Evolutionary conservation across 202 grass and related monocot genomes (phyloP).

Genomic region (Cymbopogon flexuosus): DNA sequence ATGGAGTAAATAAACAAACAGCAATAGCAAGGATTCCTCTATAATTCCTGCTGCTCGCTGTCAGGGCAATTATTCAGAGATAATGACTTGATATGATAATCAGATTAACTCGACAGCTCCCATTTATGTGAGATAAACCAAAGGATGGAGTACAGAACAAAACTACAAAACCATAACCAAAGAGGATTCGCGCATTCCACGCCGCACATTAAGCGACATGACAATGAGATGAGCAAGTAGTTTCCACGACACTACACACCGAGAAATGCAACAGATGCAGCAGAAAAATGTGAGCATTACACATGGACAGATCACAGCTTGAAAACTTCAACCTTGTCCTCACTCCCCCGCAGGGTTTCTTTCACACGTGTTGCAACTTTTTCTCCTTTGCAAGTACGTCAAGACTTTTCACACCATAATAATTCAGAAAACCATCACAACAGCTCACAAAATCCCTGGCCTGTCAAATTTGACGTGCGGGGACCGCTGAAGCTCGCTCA

Average conservation of each 20-base stretch:
- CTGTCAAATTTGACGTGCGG: background rate
- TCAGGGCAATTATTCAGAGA: background rate
- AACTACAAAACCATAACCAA: background rate
- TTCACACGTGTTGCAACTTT: background rate
- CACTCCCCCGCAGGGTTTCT: background rate
- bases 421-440: background rate
- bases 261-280: background rate
- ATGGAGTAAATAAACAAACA: background rate
- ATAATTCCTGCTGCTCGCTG: background rate
- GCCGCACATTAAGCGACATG: background rate
- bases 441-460: background rate
- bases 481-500: too few relatives aligned
- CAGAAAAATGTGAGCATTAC: background rate
- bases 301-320: conserved; percentile 2
- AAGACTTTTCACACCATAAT: background rate
- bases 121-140: background rate
- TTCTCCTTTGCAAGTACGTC: background rate
- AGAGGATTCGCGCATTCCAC: background rate
- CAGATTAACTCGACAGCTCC: background rate
- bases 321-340: background rate
- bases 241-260: conserved; percentile 1
- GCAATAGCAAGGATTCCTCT: background rate
- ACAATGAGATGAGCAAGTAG: conserved; percentile 23
- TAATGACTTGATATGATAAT: background rate
- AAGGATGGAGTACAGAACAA: background rate